Base-by-base conservation (phyloP, 1,139 yeast species). In the Spathaspora sp. region DNA sequence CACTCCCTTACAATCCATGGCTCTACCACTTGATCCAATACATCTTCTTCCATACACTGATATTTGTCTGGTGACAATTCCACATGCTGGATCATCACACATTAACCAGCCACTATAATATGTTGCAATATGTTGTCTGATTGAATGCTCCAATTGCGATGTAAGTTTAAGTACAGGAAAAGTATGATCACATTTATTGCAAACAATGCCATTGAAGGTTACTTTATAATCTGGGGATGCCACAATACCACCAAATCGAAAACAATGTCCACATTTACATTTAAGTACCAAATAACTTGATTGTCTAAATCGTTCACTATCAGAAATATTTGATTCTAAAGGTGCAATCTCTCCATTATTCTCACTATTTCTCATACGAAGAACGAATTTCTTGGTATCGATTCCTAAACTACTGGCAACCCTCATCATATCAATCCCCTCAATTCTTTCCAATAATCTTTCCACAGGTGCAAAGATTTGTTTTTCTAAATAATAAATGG, bases 391-490 rank as follows among this genome's bases (percentile, higher is more conserved):
- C 50, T 76, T 78, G 41, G 88, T 74, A 58, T 90, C 96, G 39
- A 93, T 73, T 0, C 96, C 96, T 41, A 95, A 72, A 3, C 86
- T 75, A 43, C 78, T 76, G 2, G 97, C 96, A 27, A 93, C 74
- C 53, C 95, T 77, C 43, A 83, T 81, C 61, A 84, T 77, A 60
- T 93, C 98, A 49, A 89, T 79, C 34, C 98, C 97, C 52, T 89
- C 95, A 47, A 95, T 84, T 53, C 86, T 81, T 54, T 86, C 95
- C 43, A 93, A 73, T 45, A 95, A 72, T 66, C 99, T 84, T 60
- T 89, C 95, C 11, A 93, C 84, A 1, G 98, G 98, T 2, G 96
- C 93, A 60, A 86, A 81, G 13, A 95, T 80, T 65, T 95, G 99
- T 61, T 89, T 87, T 53, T 86, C 95, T 56, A 91, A 72, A 61